These are phyloP conservation scores for Vaccinium macrocarpon DNA, from an alignment of 148 eudicot genomes.

Conservation along the genomic window DNA sequence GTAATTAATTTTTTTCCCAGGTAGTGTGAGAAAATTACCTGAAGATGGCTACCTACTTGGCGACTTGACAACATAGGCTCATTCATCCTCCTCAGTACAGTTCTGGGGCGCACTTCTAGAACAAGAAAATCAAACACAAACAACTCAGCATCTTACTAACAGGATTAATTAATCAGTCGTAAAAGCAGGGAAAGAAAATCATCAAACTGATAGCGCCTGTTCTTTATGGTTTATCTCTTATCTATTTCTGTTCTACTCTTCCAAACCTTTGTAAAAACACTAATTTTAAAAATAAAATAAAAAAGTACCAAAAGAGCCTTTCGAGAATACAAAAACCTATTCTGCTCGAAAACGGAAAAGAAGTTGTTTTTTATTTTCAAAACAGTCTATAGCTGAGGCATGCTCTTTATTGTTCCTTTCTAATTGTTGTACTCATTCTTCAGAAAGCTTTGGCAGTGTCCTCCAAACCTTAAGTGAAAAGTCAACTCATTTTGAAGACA, in stretches of 20 bases:
- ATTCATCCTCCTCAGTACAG: conserved; percentile 13
- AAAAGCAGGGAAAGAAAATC: background rate
- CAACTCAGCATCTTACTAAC: background rate
- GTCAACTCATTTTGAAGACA: no score
- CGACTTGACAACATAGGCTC: conserved; percentile 8
- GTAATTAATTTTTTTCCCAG: background rate
- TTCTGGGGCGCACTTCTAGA: conserved; percentile 15
- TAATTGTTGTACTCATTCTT: background rate
- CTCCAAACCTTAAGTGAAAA: no score
- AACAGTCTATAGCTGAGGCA: no score
- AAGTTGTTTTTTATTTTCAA: no score
- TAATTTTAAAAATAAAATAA: no score
- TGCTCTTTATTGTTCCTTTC: no score
- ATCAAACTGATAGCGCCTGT: background rate
- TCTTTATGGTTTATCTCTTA: background rate
- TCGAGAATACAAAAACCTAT: no score
- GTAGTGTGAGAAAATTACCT: conserved; percentile 11
- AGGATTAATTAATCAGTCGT: background rate
- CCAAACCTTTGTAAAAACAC: no score
- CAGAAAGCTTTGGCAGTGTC: background rate
- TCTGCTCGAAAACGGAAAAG: no score
- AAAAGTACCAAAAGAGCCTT: no score
- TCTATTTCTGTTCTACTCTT: background rate
- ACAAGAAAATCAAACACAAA: conserved; percentile 3
- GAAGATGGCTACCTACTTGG: conserved; percentile 22